These are phyloP conservation scores for Xerocomellus chrysenteron DNA, from an alignment of 768 basidiomycete species.

Conservation along the genomic window DNA sequence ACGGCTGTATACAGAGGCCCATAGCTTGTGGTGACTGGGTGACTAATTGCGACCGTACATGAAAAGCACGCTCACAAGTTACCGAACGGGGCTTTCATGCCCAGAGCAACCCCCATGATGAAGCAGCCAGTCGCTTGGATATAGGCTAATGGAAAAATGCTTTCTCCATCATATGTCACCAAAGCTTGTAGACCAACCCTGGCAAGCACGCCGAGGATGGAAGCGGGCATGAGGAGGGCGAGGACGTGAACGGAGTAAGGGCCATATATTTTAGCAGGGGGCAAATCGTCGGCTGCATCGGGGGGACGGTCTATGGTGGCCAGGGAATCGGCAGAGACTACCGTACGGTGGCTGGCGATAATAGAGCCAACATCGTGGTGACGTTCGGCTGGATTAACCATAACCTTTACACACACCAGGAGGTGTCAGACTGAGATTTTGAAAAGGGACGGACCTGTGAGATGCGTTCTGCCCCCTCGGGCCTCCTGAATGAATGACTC, in stretches of 20 bases:
- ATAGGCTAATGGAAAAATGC: conserved; percentile 83
- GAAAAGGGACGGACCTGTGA: background rate
- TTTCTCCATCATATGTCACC: conserved; percentile 66
- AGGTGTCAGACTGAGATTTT: background rate
- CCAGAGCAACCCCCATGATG: conserved; percentile 82
- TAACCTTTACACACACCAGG: conserved; percentile 1
- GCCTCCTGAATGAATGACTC: background rate
- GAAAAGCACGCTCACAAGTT: conserved; percentile 56
- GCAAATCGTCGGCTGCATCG: conserved; percentile 30
- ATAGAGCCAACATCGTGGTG: conserved; percentile 33
- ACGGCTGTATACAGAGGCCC: conserved; percentile 84
- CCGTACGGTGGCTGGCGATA: conserved; percentile 35
- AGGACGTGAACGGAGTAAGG: conserved; percentile 66
- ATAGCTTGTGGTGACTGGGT: conserved; percentile 52
- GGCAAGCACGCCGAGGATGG: conserved; percentile 84
- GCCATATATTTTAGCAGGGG: conserved; percentile 38
- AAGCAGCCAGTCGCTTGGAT: conserved; percentile 86
- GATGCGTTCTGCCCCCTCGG: background rate
- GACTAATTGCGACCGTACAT: conserved; percentile 7
- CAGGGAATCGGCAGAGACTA: conserved; percentile 38
- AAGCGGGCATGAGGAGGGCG: conserved; percentile 71
- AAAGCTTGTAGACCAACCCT: conserved; percentile 78
- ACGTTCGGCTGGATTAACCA: conserved; percentile 2
- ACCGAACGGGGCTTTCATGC: conserved; percentile 69
- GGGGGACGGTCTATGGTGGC: conserved; percentile 44